phyloP scores from a whole-genome alignment of 495 filamentous ascomycete genomes.

The Penicillium lagena region DNA sequence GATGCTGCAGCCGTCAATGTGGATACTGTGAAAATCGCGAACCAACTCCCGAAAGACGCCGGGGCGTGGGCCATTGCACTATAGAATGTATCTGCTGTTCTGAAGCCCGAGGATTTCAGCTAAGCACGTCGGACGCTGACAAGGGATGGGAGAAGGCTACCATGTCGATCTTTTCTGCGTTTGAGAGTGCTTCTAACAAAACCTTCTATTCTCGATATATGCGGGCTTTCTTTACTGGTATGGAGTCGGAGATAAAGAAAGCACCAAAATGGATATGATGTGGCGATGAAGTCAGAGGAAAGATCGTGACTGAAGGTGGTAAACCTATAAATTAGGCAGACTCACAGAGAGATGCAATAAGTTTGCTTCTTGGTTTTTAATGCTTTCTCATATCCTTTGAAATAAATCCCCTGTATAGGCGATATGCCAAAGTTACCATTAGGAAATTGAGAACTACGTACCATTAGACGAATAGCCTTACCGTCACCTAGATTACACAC shows the following conservation, averaged over 20 bases:
- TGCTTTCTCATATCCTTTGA: too few relatives aligned
- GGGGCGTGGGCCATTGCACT: neutral
- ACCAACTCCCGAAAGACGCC: neutral
- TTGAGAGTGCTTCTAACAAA: neutral
- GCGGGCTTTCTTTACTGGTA: neutral
- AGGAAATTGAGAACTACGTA: too few relatives aligned
- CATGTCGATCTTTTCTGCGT: neutral
- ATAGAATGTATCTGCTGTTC: neutral
- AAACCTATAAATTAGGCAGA: too few relatives aligned
- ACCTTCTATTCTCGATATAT: neutral
- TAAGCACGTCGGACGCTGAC: neutral
- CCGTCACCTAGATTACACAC: too few relatives aligned
- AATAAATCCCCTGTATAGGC: too few relatives aligned
- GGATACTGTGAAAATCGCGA: neutral
- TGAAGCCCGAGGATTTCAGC: neutral
- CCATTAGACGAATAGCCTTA: too few relatives aligned
- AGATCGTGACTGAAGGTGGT: too few relatives aligned
- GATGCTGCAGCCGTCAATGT: neutral
- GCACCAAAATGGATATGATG: too few relatives aligned
- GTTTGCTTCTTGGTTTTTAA: too few relatives aligned
- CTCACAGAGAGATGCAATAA: too few relatives aligned
- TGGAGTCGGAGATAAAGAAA: neutral
- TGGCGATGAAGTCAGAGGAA: too few relatives aligned
- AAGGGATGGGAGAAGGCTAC: neutral
- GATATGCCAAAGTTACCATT: too few relatives aligned